Conservation (phyloP, 148 eudicot genomes). For the Chenopodium quinoa region DNA sequence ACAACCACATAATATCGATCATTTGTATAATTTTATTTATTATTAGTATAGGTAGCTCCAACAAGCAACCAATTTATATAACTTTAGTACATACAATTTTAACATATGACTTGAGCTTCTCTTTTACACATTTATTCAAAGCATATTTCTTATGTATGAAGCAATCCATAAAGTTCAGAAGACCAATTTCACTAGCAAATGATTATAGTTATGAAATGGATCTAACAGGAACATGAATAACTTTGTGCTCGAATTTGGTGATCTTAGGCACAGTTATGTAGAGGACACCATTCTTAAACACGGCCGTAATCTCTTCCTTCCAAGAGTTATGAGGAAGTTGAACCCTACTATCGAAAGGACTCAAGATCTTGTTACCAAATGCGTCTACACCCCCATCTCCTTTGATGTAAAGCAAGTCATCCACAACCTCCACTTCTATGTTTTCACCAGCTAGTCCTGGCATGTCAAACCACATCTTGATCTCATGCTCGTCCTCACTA, state of each 20-base stretch:
- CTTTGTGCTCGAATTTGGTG: not conserved
- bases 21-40: too few species aligned
- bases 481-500: not conserved
- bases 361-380: constrained; percentile 12
- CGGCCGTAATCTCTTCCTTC: constrained; percentile 9
- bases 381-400: constrained; percentile 12
- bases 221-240: constrained; percentile 14
- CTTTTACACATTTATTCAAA: too few species aligned
- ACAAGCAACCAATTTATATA: too few species aligned
- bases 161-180: too few species aligned
- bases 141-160: too few species aligned
- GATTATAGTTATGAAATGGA: not conserved
- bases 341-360: constrained; percentile 10
- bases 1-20: too few species aligned
- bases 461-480: constrained; percentile 18
- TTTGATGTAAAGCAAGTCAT: not conserved
- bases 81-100: too few species aligned
- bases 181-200: not conserved
- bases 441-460: constrained; percentile 11
- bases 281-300: constrained; percentile 18
- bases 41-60: too few species aligned
- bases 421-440: not conserved
- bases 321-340: constrained; percentile 3
- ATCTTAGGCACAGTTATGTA: constrained; percentile 20
- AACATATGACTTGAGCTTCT: too few species aligned